Percentiles rank a stretch among this genome's conserved stretches.
These are phyloP conservation scores for Sugiyamaella qingdaonensis DNA, from an alignment of 805 yeast species.

Conservation along the genomic window DNA sequence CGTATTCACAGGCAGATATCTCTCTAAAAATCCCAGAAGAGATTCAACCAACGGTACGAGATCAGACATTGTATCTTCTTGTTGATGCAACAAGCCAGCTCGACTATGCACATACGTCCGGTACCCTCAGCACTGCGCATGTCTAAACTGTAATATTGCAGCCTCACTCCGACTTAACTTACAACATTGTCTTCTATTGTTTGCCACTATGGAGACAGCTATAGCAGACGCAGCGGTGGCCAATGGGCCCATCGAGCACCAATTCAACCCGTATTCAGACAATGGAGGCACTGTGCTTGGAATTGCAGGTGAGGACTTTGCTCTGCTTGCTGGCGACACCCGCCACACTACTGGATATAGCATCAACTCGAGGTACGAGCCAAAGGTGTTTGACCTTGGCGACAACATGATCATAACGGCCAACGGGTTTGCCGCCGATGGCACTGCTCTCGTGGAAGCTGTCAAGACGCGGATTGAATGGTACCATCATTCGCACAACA, in stretches of 20 bases:
- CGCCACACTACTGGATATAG: slow-evolving; percentile 92
- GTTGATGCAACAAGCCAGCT: too few species aligned
- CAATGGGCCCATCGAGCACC: slow-evolving; percentile 72
- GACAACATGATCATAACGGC: slow-evolving; percentile 85
- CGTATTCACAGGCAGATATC: slow-evolving; percentile 37
- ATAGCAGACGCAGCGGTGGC: slow-evolving; percentile 5
- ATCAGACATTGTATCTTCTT: slow-evolving; percentile 2
- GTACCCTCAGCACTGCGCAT: background rate
- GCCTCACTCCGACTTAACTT: background rate
- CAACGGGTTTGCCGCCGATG: slow-evolving; percentile 96
- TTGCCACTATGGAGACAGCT: slow-evolving; percentile 8
- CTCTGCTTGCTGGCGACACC: slow-evolving; percentile 97
- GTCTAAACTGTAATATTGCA: background rate
- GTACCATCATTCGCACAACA: slow-evolving; percentile 89
- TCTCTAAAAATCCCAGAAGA: slow-evolving; percentile 38
- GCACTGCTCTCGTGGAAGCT: slow-evolving; percentile 73
- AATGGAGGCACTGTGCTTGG: slow-evolving; percentile 97
- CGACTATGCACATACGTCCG: too few species aligned
- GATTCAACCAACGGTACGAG: slow-evolving; percentile 38
- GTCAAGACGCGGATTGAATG: slow-evolving; percentile 55
- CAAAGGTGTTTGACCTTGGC: slow-evolving; percentile 84
- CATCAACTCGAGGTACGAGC: slow-evolving; percentile 88
- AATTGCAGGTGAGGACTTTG: slow-evolving; percentile 96
- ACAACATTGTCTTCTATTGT: background rate
- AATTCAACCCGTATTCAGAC: slow-evolving; percentile 89